Conservation (phyloP, 2,329 filamentous ascomycete genomes). For the Pseudogymnoascus sp. region DNA sequence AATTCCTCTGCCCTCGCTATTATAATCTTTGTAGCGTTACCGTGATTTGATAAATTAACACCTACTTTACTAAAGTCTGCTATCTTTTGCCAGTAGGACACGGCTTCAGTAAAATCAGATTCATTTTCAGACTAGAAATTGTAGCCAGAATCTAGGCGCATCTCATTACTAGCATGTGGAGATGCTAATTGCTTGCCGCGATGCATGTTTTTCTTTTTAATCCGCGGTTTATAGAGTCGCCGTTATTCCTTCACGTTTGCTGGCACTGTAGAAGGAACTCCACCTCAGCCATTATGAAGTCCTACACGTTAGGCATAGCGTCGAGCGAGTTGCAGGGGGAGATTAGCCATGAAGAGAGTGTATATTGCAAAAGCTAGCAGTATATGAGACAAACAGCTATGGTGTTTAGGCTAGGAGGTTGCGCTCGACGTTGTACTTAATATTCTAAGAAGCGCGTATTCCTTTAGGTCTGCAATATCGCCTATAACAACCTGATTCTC, state of each 20-base stretch:
- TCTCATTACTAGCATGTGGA: not conserved
- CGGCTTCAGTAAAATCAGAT: conserved; percentile 3
- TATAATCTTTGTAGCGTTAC: conserved; percentile 16
- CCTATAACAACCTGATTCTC: not conserved
- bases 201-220: not conserved
- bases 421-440: not conserved
- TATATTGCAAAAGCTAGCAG: not conserved
- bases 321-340: not conserved
- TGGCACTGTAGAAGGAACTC: not conserved
- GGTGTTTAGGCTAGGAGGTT: not conserved
- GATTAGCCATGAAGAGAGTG: not conserved
- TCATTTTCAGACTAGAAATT: conserved; percentile 12
- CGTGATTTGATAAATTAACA: conserved; percentile 17
- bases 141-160: conserved; percentile 14
- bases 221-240: not conserved
- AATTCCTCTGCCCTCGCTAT: conserved; percentile 16
- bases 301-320: not conserved
- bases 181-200: not conserved
- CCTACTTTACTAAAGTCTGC: conserved; percentile 16
- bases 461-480: not conserved
- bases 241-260: not conserved
- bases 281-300: not conserved
- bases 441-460: not conserved
- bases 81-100: conserved; percentile 16
- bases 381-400: not conserved